Base-by-base conservation (phyloP, 345 rosid species). In the Eucalyptus cloeziana region DNA sequence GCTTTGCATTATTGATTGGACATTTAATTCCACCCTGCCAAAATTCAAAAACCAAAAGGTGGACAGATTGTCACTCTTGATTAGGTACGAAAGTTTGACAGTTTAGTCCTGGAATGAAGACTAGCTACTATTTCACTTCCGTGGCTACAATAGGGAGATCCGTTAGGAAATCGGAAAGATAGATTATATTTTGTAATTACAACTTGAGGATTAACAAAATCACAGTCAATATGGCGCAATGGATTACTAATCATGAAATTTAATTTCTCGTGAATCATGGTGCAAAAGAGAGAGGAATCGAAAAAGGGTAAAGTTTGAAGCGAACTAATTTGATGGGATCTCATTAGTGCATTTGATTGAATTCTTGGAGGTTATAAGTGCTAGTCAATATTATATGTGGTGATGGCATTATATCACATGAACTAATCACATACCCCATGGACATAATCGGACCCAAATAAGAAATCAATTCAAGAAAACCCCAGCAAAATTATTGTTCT, bases 261-360 rank as follows among this genome's bases (percentile, higher is more conserved):
- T 30, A 4, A n/a, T n/a, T n/a, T 64, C 76, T n/a, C 19, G 5
- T n/a, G 37, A 64, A 64, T 7, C 71, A n/a, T 2, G 37, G 5
- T 64, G 37, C 37, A 7, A 64, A 64, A 5, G 17, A 64, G 71
- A 64, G 71, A 14, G 71, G 71, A 64, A 64, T n/a, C 0, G 5
- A n/a, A 64, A 64, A 30, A 62, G 33, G 69, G 33, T 62, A 62
- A 62, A 62, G 69, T 30, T 62, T 3, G 69, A 62, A 62, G 69
- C 2, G 8, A 62, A 62, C 31, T 62, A 62, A 8, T 62, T 6
- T 62, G 33, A 62, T 0, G 0, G 4, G 21, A n/a, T n/a, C 19
- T 64, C n/a, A n/a, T 7, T 13, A 4, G 37, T 14, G 17, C 4
- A n/a, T n/a, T 7, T 14, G 33, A 64, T 64, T 14, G 10, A 15